Evolutionary conservation across 2,329 filamentous ascomycete genomes (phyloP).

Genomic region (Dothiorella sarmentorum): DNA sequence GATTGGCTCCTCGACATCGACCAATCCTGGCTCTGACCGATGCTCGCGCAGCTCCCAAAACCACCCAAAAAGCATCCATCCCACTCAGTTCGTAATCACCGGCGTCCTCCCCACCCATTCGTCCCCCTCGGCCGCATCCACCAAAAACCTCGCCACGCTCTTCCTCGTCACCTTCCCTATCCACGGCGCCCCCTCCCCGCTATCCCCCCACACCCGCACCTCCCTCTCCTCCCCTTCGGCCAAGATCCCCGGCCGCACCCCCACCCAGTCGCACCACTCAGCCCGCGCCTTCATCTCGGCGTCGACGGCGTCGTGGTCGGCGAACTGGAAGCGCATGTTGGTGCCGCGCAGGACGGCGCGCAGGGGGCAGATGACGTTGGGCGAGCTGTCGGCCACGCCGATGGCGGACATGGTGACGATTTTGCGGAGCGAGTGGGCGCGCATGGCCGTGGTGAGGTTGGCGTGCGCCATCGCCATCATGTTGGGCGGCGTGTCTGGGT

Average conservation of each 20-base stretch:
- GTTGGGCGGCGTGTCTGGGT: conserved; percentile 41
- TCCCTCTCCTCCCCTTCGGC: conserved; percentile 36
- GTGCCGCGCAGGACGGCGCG: conserved; percentile 45
- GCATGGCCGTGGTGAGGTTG: conserved; percentile 39
- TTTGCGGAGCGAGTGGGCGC: conserved; percentile 37
- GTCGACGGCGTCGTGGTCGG: conserved; percentile 50
- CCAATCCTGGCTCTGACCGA: background rate
- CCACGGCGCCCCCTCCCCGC: conserved; percentile 43
- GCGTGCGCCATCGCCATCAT: conserved; percentile 47
- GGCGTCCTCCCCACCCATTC: conserved; percentile 44
- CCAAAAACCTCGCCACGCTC: conserved; percentile 47
- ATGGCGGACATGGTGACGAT: conserved; percentile 51
- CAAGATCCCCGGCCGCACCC: conserved; percentile 47
- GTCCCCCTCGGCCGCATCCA: conserved; percentile 41
- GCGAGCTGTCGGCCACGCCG: conserved; percentile 48
- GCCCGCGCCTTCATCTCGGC: conserved; percentile 37
- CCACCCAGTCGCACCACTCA: conserved; percentile 40
- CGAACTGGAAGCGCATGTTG: conserved; percentile 46
- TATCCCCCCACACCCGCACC: conserved; percentile 42
- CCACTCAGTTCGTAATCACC: conserved; percentile 44
- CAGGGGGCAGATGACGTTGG: conserved; percentile 42
- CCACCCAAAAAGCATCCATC: no score
- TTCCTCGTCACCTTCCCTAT: conserved; percentile 37
- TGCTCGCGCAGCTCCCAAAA: no score
- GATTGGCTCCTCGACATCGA: background rate